A percentile compares a stretch with the other conserved stretches of the same genome.
These are phyloP conservation scores for Chlamydomonas reinhardtii DNA, from an alignment of 163 green algal species.

Conservation along the genomic window DNA sequence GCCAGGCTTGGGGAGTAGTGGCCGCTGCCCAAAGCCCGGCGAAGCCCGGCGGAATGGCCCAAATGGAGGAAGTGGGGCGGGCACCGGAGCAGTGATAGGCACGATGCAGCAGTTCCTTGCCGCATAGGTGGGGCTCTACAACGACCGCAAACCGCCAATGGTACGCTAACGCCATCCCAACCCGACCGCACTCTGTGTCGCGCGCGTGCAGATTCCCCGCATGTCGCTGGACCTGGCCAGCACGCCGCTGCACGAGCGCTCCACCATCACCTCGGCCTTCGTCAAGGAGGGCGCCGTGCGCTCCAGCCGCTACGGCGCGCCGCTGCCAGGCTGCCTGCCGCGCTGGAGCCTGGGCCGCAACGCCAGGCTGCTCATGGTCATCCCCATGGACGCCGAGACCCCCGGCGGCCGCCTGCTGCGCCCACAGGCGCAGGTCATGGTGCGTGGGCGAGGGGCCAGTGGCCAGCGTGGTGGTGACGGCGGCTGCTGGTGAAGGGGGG, in stretches of 20 bases:
- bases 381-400: slow-evolving; percentile 80
- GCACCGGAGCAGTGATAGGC: no score
- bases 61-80: no score
- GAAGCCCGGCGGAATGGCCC: no score
- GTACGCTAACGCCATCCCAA: no score
- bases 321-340: slow-evolving; percentile 53
- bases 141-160: no score
- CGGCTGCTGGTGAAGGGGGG: no score
- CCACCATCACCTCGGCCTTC: slow-evolving; percentile 3
- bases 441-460: slow-evolving; percentile 14
- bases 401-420: slow-evolving; percentile 73
- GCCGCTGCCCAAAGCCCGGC: no score
- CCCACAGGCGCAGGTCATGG: slow-evolving; percentile 71
- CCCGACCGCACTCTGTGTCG: no score
- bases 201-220: slow-evolving; percentile 36
- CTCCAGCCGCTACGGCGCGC: slow-evolving; percentile 22
- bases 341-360: slow-evolving; percentile 53
- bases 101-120: no score
- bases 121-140: no score
- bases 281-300: slow-evolving; percentile 26
- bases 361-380: slow-evolving; percentile 70
- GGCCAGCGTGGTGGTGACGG: no score
- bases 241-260: slow-evolving; percentile 46
- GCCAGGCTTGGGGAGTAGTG: no score
- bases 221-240: slow-evolving; percentile 50